Conservation (phyloP, 192 early-diverging fungal species). For the Coemansia asiatica region DNA sequence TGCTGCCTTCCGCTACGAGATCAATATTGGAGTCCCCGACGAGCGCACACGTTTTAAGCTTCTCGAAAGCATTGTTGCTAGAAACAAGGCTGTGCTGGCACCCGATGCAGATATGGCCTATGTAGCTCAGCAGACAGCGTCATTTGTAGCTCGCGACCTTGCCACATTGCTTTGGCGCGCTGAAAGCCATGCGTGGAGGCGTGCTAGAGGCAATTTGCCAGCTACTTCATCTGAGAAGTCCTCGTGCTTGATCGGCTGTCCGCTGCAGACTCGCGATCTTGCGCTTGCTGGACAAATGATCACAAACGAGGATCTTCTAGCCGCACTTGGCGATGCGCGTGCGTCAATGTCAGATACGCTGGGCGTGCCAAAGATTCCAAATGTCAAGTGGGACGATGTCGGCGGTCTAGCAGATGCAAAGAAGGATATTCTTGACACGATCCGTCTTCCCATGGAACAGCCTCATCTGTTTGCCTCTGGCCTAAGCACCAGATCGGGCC, state of each 20-base stretch:
- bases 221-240: neutral
- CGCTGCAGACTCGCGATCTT: conserved; percentile 54
- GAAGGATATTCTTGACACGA: conserved; percentile 91
- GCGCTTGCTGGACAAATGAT: conserved; percentile 70
- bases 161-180: conserved; percentile 74
- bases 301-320: conserved; percentile 76
- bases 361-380: conserved; percentile 97
- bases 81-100: conserved; percentile 56
- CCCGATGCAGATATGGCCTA: conserved; percentile 73
- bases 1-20: conserved; percentile 76
- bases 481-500: conserved; percentile 89
- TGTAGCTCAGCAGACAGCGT: conserved; percentile 90
- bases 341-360: conserved; percentile 86
- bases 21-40: conserved; percentile 71
- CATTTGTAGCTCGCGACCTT: conserved; percentile 84
- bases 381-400: conserved; percentile 97
- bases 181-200: conserved; percentile 63
- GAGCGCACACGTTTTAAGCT: conserved; percentile 67
- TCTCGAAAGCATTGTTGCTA: conserved; percentile 60
- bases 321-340: conserved; percentile 75
- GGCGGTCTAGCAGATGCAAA: conserved; percentile 93
- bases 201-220: conserved; percentile 24
- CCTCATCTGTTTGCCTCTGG: conserved; percentile 96
- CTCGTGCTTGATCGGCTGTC: neutral
- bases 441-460: conserved; percentile 92